phyloP scores from a whole-genome alignment of 305 asterid genomes.

The Lippia alba region DNA sequence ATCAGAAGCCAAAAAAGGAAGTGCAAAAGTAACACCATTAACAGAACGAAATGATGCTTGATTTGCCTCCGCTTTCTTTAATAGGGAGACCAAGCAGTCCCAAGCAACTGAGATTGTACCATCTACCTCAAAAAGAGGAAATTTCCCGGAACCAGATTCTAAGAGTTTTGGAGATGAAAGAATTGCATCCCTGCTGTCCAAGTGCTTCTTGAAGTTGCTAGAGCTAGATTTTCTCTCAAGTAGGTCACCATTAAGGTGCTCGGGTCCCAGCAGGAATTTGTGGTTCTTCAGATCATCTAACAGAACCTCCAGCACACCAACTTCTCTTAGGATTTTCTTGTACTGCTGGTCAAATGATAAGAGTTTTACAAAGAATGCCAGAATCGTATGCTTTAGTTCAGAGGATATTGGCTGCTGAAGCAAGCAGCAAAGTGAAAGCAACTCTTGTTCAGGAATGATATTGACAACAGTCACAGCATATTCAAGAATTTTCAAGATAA shows the following conservation, averaged over 20 bases:
- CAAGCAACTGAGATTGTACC: conserved; percentile 81
- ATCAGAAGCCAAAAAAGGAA: conserved; percentile 92
- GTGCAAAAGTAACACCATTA: conserved; percentile 73
- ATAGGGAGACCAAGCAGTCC: conserved; percentile 91
- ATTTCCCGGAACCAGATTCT: conserved; percentile 85
- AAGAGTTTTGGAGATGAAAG: conserved; percentile 90
- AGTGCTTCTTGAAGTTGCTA: conserved; percentile 81
- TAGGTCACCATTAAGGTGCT: conserved; percentile 58
- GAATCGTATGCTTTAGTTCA: conserved; percentile 79
- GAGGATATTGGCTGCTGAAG: conserved; percentile 92
- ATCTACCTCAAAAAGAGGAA: conserved; percentile 80
- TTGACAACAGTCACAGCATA: conserved; percentile 97
- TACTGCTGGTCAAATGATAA: conserved; percentile 96
- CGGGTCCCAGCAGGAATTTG: conserved; percentile 74
- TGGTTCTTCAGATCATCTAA: conserved; percentile 97
- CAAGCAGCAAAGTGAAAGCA: conserved; percentile 95
- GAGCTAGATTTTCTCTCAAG: conserved; percentile 69
- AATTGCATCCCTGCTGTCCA: conserved; percentile 82
- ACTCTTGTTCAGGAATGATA: conserved; percentile 96
- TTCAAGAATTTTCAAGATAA: conserved; percentile 95
- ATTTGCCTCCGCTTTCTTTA: conserved; percentile 91
- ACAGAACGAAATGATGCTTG: conserved; percentile 87
- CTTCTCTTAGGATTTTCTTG: conserved; percentile 92
- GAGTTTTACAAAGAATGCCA: conserved; percentile 90
- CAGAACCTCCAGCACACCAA: conserved; percentile 93